These are phyloP conservation scores for Fusarium sp. DNA, from an alignment of 2,329 filamentous ascomycete species.

Conservation along the genomic window DNA sequence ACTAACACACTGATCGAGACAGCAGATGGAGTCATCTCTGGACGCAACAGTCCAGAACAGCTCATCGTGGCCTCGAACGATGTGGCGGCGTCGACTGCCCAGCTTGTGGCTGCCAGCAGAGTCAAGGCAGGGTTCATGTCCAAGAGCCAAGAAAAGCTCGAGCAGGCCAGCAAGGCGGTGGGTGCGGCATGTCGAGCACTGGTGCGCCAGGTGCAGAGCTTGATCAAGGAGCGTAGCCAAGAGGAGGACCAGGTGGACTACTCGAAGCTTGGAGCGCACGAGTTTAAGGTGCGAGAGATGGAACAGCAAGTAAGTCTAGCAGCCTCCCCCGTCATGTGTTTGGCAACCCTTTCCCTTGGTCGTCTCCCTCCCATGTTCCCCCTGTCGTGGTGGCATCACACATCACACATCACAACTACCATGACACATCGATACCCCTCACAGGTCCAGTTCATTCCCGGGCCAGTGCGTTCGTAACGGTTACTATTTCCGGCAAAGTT, in stretches of 20 bases:
- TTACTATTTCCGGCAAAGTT: conserved; percentile 29
- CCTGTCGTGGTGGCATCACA: background rate
- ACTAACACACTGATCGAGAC: conserved; percentile 98
- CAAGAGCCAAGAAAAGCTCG: conserved; percentile 91
- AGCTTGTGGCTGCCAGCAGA: conserved; percentile 92
- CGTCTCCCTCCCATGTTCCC: background rate
- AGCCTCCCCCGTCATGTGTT: conserved; percentile 17
- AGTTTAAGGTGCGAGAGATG: conserved; percentile 99
- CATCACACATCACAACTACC: background rate
- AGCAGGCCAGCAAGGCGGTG: conserved; percentile 91
- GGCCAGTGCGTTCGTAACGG: conserved; percentile 29
- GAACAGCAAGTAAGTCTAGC: conserved; percentile 85
- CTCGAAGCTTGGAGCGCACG: conserved; percentile 84
- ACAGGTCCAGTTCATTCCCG: conserved; percentile 12
- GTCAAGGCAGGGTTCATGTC: conserved; percentile 99
- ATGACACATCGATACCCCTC: background rate
- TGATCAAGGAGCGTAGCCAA: conserved; percentile 87
- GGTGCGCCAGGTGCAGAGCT: conserved; percentile 91
- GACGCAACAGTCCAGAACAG: conserved; percentile 93
- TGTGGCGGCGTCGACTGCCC: conserved; percentile 93
- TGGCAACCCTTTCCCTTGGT: conserved; percentile 1
- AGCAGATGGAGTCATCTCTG: conserved; percentile 91
- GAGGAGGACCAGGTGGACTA: conserved; percentile 91
- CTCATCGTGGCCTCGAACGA: conserved; percentile 98
- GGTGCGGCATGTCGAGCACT: conserved; percentile 86